Conservation (phyloP, 768 basidiomycete genomes). For the Harrya chromipes region DNA sequence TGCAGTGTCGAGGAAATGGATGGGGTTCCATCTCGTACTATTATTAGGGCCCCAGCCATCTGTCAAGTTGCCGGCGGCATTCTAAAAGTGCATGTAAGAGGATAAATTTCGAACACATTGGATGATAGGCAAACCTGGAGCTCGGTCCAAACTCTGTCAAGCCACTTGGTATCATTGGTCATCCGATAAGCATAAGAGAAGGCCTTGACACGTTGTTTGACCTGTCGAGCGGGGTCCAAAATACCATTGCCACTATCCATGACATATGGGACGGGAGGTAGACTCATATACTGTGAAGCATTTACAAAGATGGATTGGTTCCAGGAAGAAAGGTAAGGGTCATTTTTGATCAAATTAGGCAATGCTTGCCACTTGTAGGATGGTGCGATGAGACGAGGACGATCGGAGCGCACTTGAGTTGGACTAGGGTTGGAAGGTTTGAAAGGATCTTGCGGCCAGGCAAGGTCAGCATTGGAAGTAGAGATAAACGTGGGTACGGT, state of each 20-base stretch:
- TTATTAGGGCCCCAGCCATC: conserved; percentile 60
- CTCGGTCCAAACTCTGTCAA: conserved; percentile 81
- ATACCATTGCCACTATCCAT: conserved; percentile 88
- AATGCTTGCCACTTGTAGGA: conserved; percentile 88
- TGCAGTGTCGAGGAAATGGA: conserved; percentile 91
- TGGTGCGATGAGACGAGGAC: conserved; percentile 91
- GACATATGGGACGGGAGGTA: conserved; percentile 65
- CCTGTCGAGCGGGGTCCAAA: conserved; percentile 82
- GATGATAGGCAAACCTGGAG: conserved; percentile 57
- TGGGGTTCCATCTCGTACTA: conserved; percentile 76
- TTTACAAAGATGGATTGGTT: conserved; percentile 89
- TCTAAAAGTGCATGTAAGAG: conserved; percentile 33
- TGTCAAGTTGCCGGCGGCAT: conserved; percentile 70
- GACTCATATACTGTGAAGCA: conserved; percentile 67
- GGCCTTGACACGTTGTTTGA: conserved; percentile 91
- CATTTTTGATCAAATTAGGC: conserved; percentile 67
- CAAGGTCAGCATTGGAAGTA: conserved; percentile 45
- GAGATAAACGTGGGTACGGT: conserved; percentile 67
- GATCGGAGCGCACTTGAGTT: conserved; percentile 66
- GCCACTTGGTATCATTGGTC: conserved; percentile 91
- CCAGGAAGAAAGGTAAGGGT: conserved; percentile 87
- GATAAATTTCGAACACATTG: not conserved
- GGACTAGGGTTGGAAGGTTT: conserved; percentile 58
- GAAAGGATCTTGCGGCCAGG: conserved; percentile 84
- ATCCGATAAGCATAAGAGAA: conserved; percentile 88